These are phyloP conservation scores for Leccinum broughii DNA, from an alignment of 768 basidiomycete genomes.

Conservation along the genomic window DNA sequence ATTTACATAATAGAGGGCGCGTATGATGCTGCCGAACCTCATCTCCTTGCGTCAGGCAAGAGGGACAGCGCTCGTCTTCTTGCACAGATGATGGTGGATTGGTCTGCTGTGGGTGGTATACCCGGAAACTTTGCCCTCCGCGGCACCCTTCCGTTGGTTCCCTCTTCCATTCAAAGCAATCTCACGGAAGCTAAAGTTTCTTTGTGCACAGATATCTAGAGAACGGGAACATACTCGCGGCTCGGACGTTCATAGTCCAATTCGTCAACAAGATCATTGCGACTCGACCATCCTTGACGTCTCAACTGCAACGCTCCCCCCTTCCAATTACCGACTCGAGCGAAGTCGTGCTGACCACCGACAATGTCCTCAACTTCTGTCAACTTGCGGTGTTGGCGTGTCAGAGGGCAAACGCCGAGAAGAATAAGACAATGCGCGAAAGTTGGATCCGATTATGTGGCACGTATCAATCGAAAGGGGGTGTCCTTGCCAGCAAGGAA, in stretches of 20 bases:
- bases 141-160: conserved; percentile 74
- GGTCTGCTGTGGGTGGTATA: conserved; percentile 54
- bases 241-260: conserved; percentile 86
- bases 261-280: conserved; percentile 66
- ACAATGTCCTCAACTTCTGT: conserved; percentile 80
- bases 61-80: conserved; percentile 86
- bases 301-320: conserved; percentile 42
- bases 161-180: background rate
- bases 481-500: conserved; percentile 56
- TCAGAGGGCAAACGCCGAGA: conserved; percentile 81
- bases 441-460: conserved; percentile 85
- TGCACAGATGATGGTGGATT: conserved; percentile 84
- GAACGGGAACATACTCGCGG: conserved; percentile 90
- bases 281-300: conserved; percentile 41
- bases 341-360: conserved; percentile 74
- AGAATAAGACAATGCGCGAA: conserved; percentile 72
- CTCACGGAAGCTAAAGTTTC: conserved; percentile 7
- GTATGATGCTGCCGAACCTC: conserved; percentile 74
- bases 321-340: conserved; percentile 47
- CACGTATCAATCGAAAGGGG: conserved; percentile 77
- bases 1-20: conserved; percentile 55
- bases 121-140: conserved; percentile 81
- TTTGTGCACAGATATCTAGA: conserved; percentile 58
- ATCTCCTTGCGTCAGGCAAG: conserved; percentile 83
- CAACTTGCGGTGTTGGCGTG: conserved; percentile 89